Evolutionary conservation across 2,329 filamentous ascomycete genomes (phyloP).

Genomic region (Macroventuria anomochaeta): DNA sequence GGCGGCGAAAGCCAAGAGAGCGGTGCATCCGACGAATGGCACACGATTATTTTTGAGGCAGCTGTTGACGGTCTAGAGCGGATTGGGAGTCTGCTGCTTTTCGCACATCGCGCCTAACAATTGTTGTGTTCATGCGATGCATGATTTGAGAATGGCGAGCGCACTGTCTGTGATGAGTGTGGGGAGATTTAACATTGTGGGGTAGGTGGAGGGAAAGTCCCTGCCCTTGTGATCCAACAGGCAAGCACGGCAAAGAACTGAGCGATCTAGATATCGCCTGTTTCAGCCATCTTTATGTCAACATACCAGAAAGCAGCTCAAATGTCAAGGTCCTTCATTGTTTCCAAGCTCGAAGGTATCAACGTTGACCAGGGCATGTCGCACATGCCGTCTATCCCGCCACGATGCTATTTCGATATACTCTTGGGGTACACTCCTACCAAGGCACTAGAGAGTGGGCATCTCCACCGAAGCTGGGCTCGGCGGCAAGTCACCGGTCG

Average conservation of each 20-base stretch:
- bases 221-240: constrained; percentile 1
- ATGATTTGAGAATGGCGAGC: neutral
- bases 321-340: neutral
- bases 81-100: neutral
- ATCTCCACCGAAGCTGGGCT: constrained; percentile 58
- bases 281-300: constrained; percentile 7
- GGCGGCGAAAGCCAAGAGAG: constrained; percentile 16
- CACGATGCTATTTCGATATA: neutral
- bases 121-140: constrained; percentile 1
- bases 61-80: constrained; percentile 7
- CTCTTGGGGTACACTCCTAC: neutral
- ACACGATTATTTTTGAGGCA: neutral
- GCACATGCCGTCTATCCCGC: neutral
- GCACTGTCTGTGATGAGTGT: constrained; percentile 6
- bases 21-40: constrained; percentile 14
- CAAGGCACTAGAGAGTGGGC: neutral
- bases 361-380: neutral
- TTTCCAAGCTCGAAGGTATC: neutral
- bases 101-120: constrained; percentile 7
- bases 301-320: neutral
- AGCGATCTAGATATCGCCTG: neutral
- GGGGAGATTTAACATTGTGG: constrained; percentile 1
- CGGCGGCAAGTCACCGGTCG: constrained; percentile 59
- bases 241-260: neutral
- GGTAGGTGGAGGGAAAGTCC: neutral